Percentiles rank a stretch among this genome's conserved stretches.
Conservation (phyloP, 352 stramenopile genomes). For the Pythium oligandrum region DNA sequence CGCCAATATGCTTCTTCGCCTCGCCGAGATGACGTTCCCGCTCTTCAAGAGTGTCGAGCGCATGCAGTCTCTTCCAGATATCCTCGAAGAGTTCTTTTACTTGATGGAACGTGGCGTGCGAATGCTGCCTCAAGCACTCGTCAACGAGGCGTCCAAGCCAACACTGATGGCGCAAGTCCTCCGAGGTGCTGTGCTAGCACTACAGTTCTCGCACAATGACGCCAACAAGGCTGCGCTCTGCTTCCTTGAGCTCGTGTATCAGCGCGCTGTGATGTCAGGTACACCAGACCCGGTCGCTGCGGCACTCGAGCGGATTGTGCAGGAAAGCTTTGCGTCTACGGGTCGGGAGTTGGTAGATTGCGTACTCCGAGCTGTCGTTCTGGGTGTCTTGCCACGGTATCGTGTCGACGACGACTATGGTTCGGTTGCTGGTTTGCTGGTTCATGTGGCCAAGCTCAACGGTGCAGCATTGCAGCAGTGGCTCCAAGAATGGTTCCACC, state of each 20-base stretch:
- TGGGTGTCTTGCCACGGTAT: constrained; percentile 48
- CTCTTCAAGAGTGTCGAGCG: constrained; percentile 65
- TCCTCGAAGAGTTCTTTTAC: constrained; percentile 97
- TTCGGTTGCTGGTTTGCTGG: constrained; percentile 64
- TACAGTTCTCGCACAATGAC: constrained; percentile 91
- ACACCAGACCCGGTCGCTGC: constrained; percentile 11
- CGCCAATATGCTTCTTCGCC: constrained; percentile 47
- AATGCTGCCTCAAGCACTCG: constrained; percentile 74
- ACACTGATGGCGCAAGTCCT: constrained; percentile 78
- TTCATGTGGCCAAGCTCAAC: constrained; percentile 67
- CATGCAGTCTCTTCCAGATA: constrained; percentile 85
- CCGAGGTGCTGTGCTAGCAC: constrained; percentile 78
- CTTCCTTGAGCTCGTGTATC: constrained; percentile 81
- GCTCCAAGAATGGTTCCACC: constrained; percentile 60
- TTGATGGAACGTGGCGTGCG: constrained; percentile 89
- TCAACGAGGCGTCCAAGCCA: constrained; percentile 25
- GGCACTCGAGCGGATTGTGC: constrained; percentile 19
- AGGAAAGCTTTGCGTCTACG: constrained; percentile 18
- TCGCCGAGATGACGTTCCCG: constrained; percentile 75
- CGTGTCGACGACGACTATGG: constrained; percentile 80
- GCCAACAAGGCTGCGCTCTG: constrained; percentile 92
- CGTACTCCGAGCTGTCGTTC: constrained; percentile 57
- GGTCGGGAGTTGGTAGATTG: constrained; percentile 43
- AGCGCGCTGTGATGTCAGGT: constrained; percentile 17
- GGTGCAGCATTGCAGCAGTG: constrained; percentile 50